phyloP scores from a whole-genome alignment of 495 filamentous ascomycete species.

The Entonaema liquescens region DNA sequence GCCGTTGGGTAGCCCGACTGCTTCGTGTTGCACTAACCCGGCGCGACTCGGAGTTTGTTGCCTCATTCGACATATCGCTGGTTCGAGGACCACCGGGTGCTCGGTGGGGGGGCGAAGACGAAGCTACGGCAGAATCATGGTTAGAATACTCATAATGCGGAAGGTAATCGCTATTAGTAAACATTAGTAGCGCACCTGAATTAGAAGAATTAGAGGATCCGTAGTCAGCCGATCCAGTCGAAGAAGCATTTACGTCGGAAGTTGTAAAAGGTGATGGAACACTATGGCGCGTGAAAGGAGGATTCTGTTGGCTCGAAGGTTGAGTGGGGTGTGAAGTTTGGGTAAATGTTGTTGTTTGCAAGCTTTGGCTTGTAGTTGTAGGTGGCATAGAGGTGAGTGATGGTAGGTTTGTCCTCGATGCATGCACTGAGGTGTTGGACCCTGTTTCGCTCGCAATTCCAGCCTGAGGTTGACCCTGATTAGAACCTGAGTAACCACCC shows the following conservation, averaged over 20 bases:
- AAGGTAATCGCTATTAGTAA: too few relatives aligned
- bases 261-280: slow-evolving; percentile 9
- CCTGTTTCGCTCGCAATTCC: slow-evolving; percentile 12
- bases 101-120: slow-evolving; percentile 25
- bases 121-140: not conserved
- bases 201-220: slow-evolving; percentile 13
- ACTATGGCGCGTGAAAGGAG: slow-evolving; percentile 24
- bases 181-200: slow-evolving; percentile 19
- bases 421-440: slow-evolving; percentile 1
- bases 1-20: slow-evolving; percentile 17
- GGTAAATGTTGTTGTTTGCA: slow-evolving; percentile 23
- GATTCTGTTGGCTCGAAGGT: slow-evolving; percentile 14
- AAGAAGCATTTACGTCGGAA: slow-evolving; percentile 9
- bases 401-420: slow-evolving; percentile 26
- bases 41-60: slow-evolving; percentile 1
- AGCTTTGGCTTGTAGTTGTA: slow-evolving; percentile 11
- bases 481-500: slow-evolving; percentile 24
- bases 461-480: slow-evolving; percentile 17
- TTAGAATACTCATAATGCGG: not conserved
- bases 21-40: slow-evolving; percentile 15
- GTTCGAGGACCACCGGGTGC: not conserved
- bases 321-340: slow-evolving; percentile 25
- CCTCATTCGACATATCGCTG: not conserved
- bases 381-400: slow-evolving; percentile 28
- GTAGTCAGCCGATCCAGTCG: not conserved